A percentile compares a stretch with the other conserved stretches of the same genome.
These are phyloP conservation scores for Trichoderma endophyticum DNA, from an alignment of 2,329 filamentous ascomycete genomes.

Conservation along the genomic window DNA sequence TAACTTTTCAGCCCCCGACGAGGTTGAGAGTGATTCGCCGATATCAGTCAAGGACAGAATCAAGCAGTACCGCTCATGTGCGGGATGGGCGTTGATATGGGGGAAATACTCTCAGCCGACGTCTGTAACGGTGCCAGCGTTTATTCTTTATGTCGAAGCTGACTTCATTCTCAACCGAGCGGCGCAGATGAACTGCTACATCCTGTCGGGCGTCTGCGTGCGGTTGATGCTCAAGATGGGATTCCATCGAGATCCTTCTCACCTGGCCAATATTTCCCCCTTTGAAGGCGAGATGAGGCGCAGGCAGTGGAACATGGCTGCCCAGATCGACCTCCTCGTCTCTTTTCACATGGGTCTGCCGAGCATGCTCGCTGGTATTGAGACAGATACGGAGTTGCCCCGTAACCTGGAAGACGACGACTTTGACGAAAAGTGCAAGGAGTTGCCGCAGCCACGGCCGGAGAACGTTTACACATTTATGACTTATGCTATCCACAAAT, in stretches of 20 bases:
- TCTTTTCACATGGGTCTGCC: constrained; percentile 67
- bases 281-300: constrained; percentile 55
- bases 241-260: constrained; percentile 53
- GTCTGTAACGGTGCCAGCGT: constrained; percentile 46
- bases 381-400: constrained; percentile 60
- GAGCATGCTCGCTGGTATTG: constrained; percentile 60
- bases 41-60: constrained; percentile 44
- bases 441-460: constrained; percentile 56
- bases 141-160: constrained; percentile 51
- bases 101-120: constrained; percentile 51
- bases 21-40: constrained; percentile 41
- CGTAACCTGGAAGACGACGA: constrained; percentile 64
- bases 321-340: constrained; percentile 61
- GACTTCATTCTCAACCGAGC: constrained; percentile 51
- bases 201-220: constrained; percentile 49
- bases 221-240: constrained; percentile 59
- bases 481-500: constrained; percentile 54
- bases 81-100: constrained; percentile 49
- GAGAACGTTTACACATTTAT: constrained; percentile 57
- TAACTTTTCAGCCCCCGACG: constrained; percentile 42
- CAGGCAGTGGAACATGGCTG: constrained; percentile 51
- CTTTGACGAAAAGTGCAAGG: constrained; percentile 53
- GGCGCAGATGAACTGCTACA: constrained; percentile 53
- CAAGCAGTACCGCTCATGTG: constrained; percentile 46
- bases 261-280: constrained; percentile 47